A percentile compares a stretch with the other conserved stretches of the same genome.
Conservation (phyloP, 2,329 filamentous ascomycete species). For the Pyricularia pennisetigena region DNA sequence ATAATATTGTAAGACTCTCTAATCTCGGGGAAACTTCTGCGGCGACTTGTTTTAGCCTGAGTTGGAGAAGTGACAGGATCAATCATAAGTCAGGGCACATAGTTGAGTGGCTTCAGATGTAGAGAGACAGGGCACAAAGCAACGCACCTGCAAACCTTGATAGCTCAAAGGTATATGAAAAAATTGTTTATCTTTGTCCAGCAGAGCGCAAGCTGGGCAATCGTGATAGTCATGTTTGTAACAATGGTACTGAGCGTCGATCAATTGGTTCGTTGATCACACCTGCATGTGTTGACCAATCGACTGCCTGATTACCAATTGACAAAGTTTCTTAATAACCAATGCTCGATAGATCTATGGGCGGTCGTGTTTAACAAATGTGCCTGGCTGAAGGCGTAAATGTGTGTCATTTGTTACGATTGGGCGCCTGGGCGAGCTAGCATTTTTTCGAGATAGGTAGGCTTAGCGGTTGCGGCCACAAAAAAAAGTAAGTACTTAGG, state of each 20-base stretch:
- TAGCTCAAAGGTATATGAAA: no score
- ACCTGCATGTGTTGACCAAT: not conserved
- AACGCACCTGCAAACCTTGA: not conserved
- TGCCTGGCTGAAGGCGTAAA: not conserved
- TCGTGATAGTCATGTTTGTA: not conserved
- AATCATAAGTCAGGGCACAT: not conserved
- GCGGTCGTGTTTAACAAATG: not conserved
- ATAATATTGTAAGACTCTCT: not conserved
- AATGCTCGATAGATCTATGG: not conserved
- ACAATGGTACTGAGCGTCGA: not conserved
- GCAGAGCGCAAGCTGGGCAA: not conserved
- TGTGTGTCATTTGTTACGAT: not conserved
- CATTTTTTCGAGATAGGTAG: not conserved
- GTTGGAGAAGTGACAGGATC: not conserved
- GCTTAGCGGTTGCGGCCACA: not conserved
- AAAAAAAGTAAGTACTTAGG: not conserved
- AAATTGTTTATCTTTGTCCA: not conserved
- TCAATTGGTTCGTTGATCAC: not conserved
- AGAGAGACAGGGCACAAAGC: not conserved
- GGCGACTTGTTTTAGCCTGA: not conserved
- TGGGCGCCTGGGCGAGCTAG: not conserved
- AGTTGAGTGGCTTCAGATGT: not conserved
- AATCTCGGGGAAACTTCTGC: not conserved
- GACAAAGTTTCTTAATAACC: not conserved
- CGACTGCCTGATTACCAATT: not conserved